Conservation (phyloP, 768 basidiomycete species). For the Exsudoporus frostii region DNA sequence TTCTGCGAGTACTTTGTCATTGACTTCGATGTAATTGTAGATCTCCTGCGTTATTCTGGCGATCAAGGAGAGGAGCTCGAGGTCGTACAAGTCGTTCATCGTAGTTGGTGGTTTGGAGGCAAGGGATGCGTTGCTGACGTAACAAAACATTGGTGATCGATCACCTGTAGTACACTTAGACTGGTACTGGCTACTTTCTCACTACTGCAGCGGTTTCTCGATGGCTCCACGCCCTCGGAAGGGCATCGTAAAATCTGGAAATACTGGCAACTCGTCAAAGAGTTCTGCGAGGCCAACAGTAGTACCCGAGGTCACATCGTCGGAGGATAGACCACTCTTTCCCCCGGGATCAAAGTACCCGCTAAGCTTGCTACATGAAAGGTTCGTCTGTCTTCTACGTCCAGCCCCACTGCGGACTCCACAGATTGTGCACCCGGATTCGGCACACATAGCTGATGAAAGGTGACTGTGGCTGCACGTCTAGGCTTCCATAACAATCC, state of each 20-base stretch:
- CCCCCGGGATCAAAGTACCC: constrained; percentile 86
- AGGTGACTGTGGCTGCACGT: neutral
- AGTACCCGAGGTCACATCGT: constrained; percentile 12
- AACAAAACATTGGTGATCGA: neutral
- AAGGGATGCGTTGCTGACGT: constrained; percentile 19
- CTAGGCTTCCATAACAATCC: neutral
- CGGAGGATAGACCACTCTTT: constrained; percentile 61
- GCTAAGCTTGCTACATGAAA: constrained; percentile 73
- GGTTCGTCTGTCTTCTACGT: constrained; percentile 36
- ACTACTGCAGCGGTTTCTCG: neutral
- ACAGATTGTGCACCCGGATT: neutral
- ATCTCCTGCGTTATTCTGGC: constrained; percentile 92
- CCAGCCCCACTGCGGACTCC: neutral
- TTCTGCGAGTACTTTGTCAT: constrained; percentile 93
- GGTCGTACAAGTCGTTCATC: constrained; percentile 86
- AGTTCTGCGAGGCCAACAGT: constrained; percentile 21
- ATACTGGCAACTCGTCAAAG: constrained; percentile 85
- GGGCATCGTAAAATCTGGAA: constrained; percentile 84
- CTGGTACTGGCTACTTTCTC: neutral
- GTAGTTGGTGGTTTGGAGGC: constrained; percentile 4
- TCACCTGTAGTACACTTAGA: no score
- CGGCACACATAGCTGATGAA: neutral
- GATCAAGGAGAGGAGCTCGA: constrained; percentile 90
- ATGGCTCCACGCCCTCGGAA: constrained; percentile 55
- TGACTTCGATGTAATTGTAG: constrained; percentile 78